Evolutionary conservation across 1,139 yeast genomes (phyloP).

Genomic region (Wickerhamomyces sp.): DNA sequence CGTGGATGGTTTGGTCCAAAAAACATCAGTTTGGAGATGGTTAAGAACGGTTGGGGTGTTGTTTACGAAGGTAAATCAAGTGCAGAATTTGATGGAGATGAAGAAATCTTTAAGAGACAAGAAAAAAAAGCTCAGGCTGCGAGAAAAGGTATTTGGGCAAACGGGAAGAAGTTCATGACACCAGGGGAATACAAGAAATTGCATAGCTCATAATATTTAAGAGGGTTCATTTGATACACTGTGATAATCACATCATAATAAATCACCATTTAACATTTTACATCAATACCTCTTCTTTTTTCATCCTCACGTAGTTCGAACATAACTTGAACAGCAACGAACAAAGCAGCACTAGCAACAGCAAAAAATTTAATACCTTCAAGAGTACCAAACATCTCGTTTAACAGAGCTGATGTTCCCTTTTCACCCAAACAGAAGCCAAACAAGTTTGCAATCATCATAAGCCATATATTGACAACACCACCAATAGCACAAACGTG

Average conservation of each 20-base stretch:
- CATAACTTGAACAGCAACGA: constrained; percentile 89
- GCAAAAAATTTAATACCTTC: constrained; percentile 66
- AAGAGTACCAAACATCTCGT: constrained; percentile 65
- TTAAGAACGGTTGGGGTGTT: constrained; percentile 74
- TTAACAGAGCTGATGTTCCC: constrained; percentile 64
- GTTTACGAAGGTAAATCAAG: constrained; percentile 80
- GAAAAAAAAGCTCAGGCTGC: constrained; percentile 56
- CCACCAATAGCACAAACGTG: constrained; percentile 85
- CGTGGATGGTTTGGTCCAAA: constrained; percentile 62
- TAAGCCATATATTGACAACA: constrained; percentile 88
- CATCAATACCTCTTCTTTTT: constrained; percentile 73
- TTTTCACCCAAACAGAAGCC: constrained; percentile 93
- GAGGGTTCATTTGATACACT: too few relatives aligned
- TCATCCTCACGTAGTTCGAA: constrained; percentile 88
- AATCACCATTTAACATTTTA: constrained; percentile 51
- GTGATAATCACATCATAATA: too few relatives aligned
- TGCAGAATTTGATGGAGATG: constrained; percentile 83
- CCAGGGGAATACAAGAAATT: constrained; percentile 77
- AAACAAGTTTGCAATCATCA: constrained; percentile 94
- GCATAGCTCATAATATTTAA: constrained; percentile 6
- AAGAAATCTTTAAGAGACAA: constrained; percentile 47
- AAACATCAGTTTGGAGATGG: constrained; percentile 86
- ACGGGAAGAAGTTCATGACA: constrained; percentile 48
- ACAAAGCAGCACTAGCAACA: constrained; percentile 60
- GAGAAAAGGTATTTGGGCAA: constrained; percentile 69